Base-by-base conservation (phyloP, 805 yeast genomes). In the Brettanomyces sp. region DNA sequence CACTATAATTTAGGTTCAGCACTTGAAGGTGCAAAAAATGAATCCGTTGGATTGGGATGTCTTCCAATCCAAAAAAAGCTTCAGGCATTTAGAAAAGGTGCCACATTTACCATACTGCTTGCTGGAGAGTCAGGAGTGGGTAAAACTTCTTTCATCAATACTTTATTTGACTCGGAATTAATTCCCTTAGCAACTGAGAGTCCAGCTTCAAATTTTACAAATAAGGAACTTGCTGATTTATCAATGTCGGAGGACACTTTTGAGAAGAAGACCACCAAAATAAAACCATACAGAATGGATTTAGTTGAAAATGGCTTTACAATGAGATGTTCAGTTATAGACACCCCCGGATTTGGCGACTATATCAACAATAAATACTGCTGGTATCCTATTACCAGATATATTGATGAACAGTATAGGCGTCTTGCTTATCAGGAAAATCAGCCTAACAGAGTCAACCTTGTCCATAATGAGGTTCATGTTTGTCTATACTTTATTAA, bases 51-150 rank as follows among this genome's bases (percentile, higher is more conserved):
- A 2, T 45, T 61, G 37, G 49, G 54, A 5, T 59, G 63, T 44
- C 53, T 62, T 41, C 65, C 65, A 18, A 52, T 60, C 39, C 57
- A 60, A 45, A 61, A 58, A 46, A 52, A 58, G 36, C 45, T 56
- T 14, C 56, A 58, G 25, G 61, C 62, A 9, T 55, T 74, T 42
- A 75, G 70, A 50, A 70, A 71, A 47, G 96, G 96, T 14, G 79
- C 86, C 21, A 70, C 80, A 24, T 84, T 86, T 65, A 87, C 95
- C 41, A 57, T 90, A 47, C 79, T 89, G 85, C 79, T 88, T 35
- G 89, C 84, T 42, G 96, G 97, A 30, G 89, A 84, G 63, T 72
- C 84, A 43, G 96, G 96, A 3, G 71, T 85, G 44, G 96, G 95
- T 41, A 87, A 86, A 59, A 77, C 87, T 4, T 79, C 91, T 1